phyloP scores from a whole-genome alignment of 495 filamentous ascomycete species.

The Neurospora sp. region DNA sequence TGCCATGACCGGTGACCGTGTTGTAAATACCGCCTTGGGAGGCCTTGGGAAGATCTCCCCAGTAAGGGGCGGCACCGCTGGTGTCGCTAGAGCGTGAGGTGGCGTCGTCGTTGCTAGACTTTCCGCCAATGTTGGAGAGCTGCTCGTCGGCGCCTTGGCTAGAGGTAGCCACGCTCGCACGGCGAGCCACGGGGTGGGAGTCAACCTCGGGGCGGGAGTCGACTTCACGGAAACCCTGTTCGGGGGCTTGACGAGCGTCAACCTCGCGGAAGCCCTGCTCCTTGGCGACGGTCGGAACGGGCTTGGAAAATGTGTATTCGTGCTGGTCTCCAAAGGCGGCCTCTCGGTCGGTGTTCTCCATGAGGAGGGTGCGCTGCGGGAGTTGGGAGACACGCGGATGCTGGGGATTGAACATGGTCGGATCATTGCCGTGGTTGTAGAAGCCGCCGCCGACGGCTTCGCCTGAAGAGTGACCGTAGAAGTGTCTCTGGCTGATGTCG shows the following conservation, averaged over 20 bases:
- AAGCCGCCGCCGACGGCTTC: slow-evolving; percentile 9
- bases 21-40: slow-evolving; percentile 28
- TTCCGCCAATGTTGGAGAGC: background rate
- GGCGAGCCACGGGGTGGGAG: background rate
- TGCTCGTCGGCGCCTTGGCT: background rate
- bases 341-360: background rate
- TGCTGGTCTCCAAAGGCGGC: background rate
- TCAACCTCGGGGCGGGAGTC: background rate
- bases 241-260: background rate
- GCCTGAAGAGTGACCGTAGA: background rate
- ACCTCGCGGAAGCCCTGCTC: background rate
- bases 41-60: slow-evolving; percentile 30
- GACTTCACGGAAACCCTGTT: background rate
- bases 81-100: background rate
- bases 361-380: background rate
- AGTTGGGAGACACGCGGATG: background rate
- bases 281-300: background rate
- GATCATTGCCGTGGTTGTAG: slow-evolving; percentile 1
- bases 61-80: slow-evolving; percentile 19
- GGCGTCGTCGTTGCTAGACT: background rate
- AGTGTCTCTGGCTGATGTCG: background rate
- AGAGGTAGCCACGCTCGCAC: background rate
- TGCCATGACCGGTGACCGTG: slow-evolving; percentile 32
- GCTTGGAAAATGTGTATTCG: background rate
- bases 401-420: background rate